These are phyloP conservation scores for Neofusicoccum umdonicola DNA, from an alignment of 2,329 filamentous ascomycete species.

Conservation along the genomic window DNA sequence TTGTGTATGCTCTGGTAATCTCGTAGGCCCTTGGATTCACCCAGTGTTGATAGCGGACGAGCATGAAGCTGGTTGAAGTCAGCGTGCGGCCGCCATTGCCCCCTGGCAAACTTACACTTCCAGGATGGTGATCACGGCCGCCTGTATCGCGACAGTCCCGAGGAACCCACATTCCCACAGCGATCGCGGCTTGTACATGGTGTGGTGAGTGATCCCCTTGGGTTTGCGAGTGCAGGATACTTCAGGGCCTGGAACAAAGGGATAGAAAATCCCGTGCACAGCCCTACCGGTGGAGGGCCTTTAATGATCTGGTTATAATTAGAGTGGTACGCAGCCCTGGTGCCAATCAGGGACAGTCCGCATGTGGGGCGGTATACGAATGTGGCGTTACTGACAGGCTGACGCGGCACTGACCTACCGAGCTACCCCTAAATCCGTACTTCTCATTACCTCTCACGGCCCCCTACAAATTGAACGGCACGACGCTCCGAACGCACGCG, in stretches of 20 bases:
- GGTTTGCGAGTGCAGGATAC: background rate
- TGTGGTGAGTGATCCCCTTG: background rate
- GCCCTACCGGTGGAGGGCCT: background rate
- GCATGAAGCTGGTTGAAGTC: background rate
- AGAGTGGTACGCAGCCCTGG: too few relatives aligned
- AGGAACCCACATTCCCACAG: background rate
- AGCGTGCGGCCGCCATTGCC: background rate
- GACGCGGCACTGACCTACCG: too few relatives aligned
- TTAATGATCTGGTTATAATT: too few relatives aligned
- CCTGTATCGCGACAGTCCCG: background rate
- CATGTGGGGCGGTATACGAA: background rate
- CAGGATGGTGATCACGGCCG: background rate
- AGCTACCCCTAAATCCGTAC: too few relatives aligned
- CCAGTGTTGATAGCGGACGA: background rate
- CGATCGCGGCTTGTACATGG: conserved; percentile 9
- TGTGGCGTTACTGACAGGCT: background rate
- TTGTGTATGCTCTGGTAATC: background rate
- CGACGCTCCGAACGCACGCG: too few relatives aligned
- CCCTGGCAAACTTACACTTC: background rate
- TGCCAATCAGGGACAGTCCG: background rate
- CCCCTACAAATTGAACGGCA: background rate
- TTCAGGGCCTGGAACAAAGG: background rate
- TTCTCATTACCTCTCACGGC: background rate
- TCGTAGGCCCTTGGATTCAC: background rate
- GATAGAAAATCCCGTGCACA: background rate